These are phyloP conservation scores for Candida sp. DNA, from an alignment of 1,139 yeast species.

Conservation along the genomic window DNA sequence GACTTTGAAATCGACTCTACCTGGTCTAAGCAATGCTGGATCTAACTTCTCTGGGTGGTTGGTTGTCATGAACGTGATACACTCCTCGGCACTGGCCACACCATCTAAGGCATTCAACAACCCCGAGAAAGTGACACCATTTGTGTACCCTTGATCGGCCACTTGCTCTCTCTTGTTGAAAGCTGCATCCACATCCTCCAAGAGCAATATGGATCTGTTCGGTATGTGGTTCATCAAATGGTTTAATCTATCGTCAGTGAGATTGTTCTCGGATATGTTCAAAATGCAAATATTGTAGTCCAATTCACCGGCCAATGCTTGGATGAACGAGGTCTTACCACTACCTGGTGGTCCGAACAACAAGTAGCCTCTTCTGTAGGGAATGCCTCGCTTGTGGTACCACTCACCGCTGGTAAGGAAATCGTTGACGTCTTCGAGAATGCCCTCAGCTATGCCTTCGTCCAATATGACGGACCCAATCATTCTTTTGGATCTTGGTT, in stretches of 20 bases:
- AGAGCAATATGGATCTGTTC: slow-evolving; percentile 76
- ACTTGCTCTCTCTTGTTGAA: slow-evolving; percentile 82
- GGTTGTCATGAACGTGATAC: slow-evolving; percentile 97
- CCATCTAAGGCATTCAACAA: slow-evolving; percentile 94
- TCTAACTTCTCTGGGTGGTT: slow-evolving; percentile 95
- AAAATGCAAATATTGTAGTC: slow-evolving; percentile 95
- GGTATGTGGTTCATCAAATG: slow-evolving; percentile 98
- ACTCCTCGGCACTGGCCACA: slow-evolving; percentile 98
- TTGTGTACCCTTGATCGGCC: slow-evolving; percentile 71
- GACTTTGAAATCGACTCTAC: slow-evolving; percentile 88
- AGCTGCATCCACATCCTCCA: slow-evolving; percentile 98
- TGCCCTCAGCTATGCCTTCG: slow-evolving; percentile 65
- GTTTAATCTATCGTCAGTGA: slow-evolving; percentile 93
- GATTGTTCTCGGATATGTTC: slow-evolving; percentile 86
- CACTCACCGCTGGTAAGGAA: slow-evolving; percentile 82
- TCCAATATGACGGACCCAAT: slow-evolving; percentile 89
- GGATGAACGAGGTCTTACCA: slow-evolving; percentile 95
- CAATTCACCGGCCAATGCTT: slow-evolving; percentile 95
- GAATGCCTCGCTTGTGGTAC: slow-evolving; percentile 97
- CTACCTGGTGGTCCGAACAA: slow-evolving; percentile 98
- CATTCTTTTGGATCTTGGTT: slow-evolving; percentile 86
- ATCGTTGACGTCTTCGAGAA: slow-evolving; percentile 77
- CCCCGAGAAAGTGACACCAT: slow-evolving; percentile 97
- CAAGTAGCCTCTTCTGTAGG: slow-evolving; percentile 93
- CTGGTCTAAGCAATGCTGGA: slow-evolving; percentile 88